Percentiles rank a stretch among this genome's conserved stretches.
phyloP scores from a whole-genome alignment of 768 basidiomycete species.

The Rhizopogon vulgaris region DNA sequence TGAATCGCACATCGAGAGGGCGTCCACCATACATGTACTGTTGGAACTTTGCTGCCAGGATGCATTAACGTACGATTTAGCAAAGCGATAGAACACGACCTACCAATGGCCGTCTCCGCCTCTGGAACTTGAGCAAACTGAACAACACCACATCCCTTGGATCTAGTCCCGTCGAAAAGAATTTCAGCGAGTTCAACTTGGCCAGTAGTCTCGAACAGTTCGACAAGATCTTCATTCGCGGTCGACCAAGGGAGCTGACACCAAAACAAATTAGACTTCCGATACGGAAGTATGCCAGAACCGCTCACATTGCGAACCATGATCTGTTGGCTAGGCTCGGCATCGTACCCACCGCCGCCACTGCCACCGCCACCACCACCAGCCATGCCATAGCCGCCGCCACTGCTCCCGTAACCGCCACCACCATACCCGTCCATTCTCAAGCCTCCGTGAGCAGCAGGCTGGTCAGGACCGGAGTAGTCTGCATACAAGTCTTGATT shows the following conservation, averaged over 20 bases:
- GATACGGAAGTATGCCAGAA: not conserved
- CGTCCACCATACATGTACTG: slow-evolving; percentile 93
- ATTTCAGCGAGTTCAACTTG: slow-evolving; percentile 94
- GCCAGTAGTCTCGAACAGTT: slow-evolving; percentile 96
- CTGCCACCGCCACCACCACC: slow-evolving; percentile 20
- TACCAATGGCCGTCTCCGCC: slow-evolving; percentile 91
- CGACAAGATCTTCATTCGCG: slow-evolving; percentile 96
- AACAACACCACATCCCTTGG: slow-evolving; percentile 93
- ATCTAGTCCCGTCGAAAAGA: slow-evolving; percentile 84
- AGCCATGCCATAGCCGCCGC: slow-evolving; percentile 23
- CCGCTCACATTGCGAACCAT: slow-evolving; percentile 93
- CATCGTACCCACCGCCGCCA: slow-evolving; percentile 35
- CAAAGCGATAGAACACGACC: slow-evolving; percentile 13
- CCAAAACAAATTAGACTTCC: not conserved
- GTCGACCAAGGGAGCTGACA: slow-evolving; percentile 94
- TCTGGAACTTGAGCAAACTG: slow-evolving; percentile 85
- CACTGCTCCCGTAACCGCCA: slow-evolving; percentile 35
- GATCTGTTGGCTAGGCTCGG: slow-evolving; percentile 94
- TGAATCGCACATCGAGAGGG: slow-evolving; percentile 88
- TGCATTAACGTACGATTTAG: not conserved
- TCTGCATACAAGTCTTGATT: slow-evolving; percentile 89
- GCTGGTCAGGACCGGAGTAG: slow-evolving; percentile 83
- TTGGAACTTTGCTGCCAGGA: slow-evolving; percentile 76
- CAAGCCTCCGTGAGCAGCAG: slow-evolving; percentile 28
- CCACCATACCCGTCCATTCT: slow-evolving; percentile 33